A percentile compares a stretch with the other conserved stretches of the same genome.
Evolutionary conservation across 169 alveolate genomes (phyloP).

Genomic region (Eimeria sp.): DNA sequence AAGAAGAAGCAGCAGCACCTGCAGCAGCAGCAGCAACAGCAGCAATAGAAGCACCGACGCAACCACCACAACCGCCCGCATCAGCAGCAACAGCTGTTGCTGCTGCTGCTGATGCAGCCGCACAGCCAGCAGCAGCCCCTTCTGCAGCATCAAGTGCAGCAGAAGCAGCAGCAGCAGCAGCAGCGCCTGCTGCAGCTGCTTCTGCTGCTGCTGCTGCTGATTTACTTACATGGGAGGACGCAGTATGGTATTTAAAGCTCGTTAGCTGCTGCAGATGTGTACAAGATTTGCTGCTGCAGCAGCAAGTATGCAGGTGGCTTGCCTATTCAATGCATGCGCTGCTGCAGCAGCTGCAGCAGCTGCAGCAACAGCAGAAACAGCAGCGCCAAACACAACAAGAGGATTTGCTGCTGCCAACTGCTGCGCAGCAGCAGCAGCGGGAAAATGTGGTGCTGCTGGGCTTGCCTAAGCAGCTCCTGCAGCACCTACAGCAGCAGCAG

Average conservation of each 20-base stretch:
- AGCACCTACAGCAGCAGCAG: neutral
- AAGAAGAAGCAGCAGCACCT: too few relatives aligned
- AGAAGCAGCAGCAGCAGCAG: too few relatives aligned
- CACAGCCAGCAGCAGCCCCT: too few relatives aligned
- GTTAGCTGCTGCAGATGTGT: slow-evolving; percentile 44
- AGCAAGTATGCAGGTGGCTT: slow-evolving; percentile 59
- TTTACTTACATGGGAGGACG: slow-evolving; percentile 9
- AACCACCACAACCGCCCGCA: neutral
- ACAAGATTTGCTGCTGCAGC: slow-evolving; percentile 14
- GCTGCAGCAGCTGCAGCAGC: slow-evolving; percentile 63
- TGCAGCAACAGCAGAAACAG: slow-evolving; percentile 36
- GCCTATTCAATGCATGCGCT: slow-evolving; percentile 55
- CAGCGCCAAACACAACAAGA: neutral
- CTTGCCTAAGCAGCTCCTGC: neutral
- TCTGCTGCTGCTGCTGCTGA: slow-evolving; percentile 39
- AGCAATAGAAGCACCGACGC: too few relatives aligned
- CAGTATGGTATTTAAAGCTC: slow-evolving; percentile 44
- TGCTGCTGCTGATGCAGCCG: neutral
- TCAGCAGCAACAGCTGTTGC: slow-evolving; percentile 25
- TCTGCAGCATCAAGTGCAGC: too few relatives aligned
- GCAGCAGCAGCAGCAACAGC: too few relatives aligned
- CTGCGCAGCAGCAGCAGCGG: neutral
- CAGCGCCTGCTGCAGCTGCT: neutral
- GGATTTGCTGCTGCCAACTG: neutral
- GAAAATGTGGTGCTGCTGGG: neutral